Conservation (phyloP, 306 rosid species). For the Gastrolobium bilobum region DNA sequence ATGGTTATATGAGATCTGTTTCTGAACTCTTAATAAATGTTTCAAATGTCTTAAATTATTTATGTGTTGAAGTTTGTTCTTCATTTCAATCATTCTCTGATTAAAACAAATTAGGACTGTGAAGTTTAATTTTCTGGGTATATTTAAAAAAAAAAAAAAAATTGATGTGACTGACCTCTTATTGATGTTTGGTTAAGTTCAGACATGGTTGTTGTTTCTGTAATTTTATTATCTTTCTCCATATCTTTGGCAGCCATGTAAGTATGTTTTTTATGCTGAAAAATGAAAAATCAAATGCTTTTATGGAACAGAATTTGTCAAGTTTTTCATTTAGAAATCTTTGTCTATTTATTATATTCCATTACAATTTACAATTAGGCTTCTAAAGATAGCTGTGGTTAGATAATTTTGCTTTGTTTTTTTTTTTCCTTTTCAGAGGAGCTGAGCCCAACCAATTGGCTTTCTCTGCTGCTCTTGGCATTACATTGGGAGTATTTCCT, state of each 20-base stretch:
- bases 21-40: neutral
- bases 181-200: constrained; percentile 31
- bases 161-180: neutral
- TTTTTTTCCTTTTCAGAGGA: constrained; percentile 65
- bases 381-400: neutral
- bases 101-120: neutral
- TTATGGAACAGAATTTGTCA: constrained; percentile 8
- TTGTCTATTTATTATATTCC: constrained; percentile 14
- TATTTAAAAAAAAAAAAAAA: neutral
- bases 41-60: neutral
- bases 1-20: constrained; percentile 8
- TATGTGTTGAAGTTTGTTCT: neutral
- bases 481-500: constrained; percentile 90
- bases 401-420: constrained; percentile 15
- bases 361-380: neutral
- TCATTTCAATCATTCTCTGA: constrained; percentile 30
- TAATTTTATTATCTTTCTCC: neutral
- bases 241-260: constrained; percentile 19
- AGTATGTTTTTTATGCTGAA: neutral
- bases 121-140: neutral
- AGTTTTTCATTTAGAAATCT: constrained; percentile 23
- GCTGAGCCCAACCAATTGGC: constrained; percentile 91
- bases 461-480: constrained; percentile 90
- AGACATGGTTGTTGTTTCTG: neutral
- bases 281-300: constrained; percentile 11